Conservation (phyloP, 441 rosid genomes). For the Populus trichocarpa region DNA sequence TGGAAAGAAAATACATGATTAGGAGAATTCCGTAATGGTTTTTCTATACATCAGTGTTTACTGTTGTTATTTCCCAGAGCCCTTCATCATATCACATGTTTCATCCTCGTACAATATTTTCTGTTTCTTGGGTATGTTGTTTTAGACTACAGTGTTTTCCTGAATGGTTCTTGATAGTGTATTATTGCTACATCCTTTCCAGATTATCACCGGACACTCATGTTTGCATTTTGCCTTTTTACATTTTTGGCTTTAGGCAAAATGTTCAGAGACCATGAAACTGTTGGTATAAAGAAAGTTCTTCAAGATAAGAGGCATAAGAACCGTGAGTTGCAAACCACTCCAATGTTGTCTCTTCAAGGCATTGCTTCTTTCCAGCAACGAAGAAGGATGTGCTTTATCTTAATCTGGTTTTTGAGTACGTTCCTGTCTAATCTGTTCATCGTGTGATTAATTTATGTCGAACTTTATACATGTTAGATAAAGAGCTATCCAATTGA, state of each 20-base stretch:
- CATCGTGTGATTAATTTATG: too few relatives aligned
- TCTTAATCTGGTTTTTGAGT: constrained; percentile 75
- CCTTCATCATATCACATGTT: background rate
- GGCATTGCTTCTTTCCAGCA: constrained; percentile 91
- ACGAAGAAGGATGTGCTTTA: constrained; percentile 40
- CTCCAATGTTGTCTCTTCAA: constrained; percentile 77
- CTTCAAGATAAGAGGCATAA: constrained; percentile 93
- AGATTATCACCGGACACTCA: background rate
- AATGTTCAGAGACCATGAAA: constrained; percentile 88
- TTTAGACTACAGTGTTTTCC: background rate
- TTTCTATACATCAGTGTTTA: too few relatives aligned
- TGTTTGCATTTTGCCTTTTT: background rate
- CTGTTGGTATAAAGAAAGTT: constrained; percentile 93
- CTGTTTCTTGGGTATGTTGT: constrained; percentile 44
- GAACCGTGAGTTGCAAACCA: constrained; percentile 96
- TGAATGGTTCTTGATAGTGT: background rate
- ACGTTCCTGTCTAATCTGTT: constrained; percentile 76
- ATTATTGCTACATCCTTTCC: background rate
- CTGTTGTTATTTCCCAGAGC: too few relatives aligned
- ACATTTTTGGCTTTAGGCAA: constrained; percentile 47
- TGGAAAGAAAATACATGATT: background rate
- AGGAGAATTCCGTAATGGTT: background rate
- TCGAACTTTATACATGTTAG: too few relatives aligned
- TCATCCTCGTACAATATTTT: background rate
- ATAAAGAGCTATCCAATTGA: background rate